A percentile compares a stretch with the other conserved stretches of the same genome.
phyloP scores from a whole-genome alignment of 495 filamentous ascomycete species.

The Penicilliopsis zonata region DNA sequence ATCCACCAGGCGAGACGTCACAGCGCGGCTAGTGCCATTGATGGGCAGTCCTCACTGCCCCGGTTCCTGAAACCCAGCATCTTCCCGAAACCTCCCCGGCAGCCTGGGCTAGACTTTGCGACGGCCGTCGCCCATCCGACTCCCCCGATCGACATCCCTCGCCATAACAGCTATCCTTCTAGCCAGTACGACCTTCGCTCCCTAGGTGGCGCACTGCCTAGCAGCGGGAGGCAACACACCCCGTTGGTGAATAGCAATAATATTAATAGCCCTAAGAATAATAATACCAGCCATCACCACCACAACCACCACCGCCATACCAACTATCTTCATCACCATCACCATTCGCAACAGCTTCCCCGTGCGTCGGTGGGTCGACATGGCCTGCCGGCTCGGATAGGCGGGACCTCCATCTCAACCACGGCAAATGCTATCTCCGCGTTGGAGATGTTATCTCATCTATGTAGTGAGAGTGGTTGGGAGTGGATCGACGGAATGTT shows the following conservation, averaged over 20 bases:
- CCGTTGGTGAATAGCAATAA: too few species aligned
- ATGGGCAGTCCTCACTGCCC: slow-evolving; percentile 20
- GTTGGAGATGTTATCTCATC: slow-evolving; percentile 64
- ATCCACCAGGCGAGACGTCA: slow-evolving; percentile 50
- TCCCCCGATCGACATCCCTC: slow-evolving; percentile 14
- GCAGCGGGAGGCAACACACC: neutral
- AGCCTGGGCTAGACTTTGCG: slow-evolving; percentile 33
- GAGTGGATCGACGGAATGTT: slow-evolving; percentile 94
- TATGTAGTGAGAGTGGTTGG: slow-evolving; percentile 83
- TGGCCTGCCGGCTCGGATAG: too few species aligned
- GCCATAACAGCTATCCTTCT: slow-evolving; percentile 32
- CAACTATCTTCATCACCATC: too few species aligned
- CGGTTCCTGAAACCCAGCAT: slow-evolving; percentile 42
- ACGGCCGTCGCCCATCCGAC: slow-evolving; percentile 7
- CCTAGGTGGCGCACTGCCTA: neutral
- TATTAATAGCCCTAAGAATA: too few species aligned
- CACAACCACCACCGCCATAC: too few species aligned
- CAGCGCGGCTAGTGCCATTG: slow-evolving; percentile 21
- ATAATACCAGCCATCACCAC: too few species aligned
- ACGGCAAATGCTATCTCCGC: slow-evolving; percentile 48
- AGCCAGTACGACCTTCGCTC: slow-evolving; percentile 22
- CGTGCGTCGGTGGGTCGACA: too few species aligned
- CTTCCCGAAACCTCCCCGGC: slow-evolving; percentile 52
- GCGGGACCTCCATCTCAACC: too few species aligned
- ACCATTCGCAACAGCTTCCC: too few species aligned